Conservation (phyloP, 2,329 filamentous ascomycete genomes). For the Simplicillium aogashimaense region DNA sequence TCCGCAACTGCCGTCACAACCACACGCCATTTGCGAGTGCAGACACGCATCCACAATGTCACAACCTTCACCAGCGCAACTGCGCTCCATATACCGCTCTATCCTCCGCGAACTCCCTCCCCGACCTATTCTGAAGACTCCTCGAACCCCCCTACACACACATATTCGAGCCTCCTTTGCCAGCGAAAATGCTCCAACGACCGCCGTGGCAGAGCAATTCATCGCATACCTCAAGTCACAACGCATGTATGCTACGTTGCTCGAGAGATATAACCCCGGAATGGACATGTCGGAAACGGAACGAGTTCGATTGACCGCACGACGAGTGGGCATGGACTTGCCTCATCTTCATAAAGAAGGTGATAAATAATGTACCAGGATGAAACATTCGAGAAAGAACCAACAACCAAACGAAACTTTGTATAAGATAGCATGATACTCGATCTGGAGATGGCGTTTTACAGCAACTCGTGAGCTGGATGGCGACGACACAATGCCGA, state of each 20-base stretch:
- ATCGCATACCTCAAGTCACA: slow-evolving; percentile 77
- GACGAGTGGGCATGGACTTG: slow-evolving; percentile 84
- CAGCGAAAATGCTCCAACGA: slow-evolving; percentile 13
- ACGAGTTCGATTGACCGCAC: slow-evolving; percentile 70
- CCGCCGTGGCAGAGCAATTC: slow-evolving; percentile 60
- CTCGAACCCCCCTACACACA: slow-evolving; percentile 59
- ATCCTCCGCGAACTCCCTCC: slow-evolving; percentile 83
- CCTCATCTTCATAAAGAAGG: slow-evolving; percentile 46
- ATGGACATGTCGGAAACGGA: slow-evolving; percentile 83
- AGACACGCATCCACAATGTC: slow-evolving; percentile 14
- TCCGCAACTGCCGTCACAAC: background rate
- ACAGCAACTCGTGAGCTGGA: too few species aligned
- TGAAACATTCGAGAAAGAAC: background rate
- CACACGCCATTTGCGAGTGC: background rate
- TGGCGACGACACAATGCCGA: too few species aligned
- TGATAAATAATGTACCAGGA: slow-evolving; percentile 3
- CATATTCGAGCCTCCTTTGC: slow-evolving; percentile 57
- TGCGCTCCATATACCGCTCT: slow-evolving; percentile 77
- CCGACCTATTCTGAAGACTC: slow-evolving; percentile 42
- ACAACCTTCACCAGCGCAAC: slow-evolving; percentile 29
- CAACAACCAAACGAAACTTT: too few species aligned
- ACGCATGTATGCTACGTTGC: slow-evolving; percentile 65
- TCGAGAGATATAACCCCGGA: slow-evolving; percentile 91
- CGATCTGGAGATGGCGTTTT: too few species aligned
- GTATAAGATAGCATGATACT: too few species aligned